Conservation (phyloP, 2,329 filamentous ascomycete species). For the Sclerotinia subarctica region DNA sequence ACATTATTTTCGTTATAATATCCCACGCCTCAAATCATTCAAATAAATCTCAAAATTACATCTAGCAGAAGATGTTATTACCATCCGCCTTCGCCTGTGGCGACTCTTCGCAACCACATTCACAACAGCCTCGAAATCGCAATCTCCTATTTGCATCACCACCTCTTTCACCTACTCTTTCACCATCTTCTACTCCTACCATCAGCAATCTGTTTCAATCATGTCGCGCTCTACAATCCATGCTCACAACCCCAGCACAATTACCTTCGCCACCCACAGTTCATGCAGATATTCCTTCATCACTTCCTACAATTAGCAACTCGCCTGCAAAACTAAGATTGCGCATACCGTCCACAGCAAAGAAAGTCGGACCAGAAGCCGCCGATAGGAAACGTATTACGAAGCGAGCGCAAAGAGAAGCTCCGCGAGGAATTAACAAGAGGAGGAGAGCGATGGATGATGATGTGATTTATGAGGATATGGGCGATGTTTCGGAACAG, state of each 20-base stretch:
- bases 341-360: constrained; percentile 41
- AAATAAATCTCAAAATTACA: background rate
- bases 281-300: constrained; percentile 31
- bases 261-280: constrained; percentile 55
- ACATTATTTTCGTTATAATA: background rate
- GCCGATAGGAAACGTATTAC: constrained; percentile 44
- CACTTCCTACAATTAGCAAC: constrained; percentile 29
- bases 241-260: constrained; percentile 47
- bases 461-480: constrained; percentile 47
- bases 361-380: constrained; percentile 34
- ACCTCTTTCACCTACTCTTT: constrained; percentile 48
- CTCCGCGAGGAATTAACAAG: constrained; percentile 51
- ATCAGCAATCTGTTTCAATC: constrained; percentile 56
- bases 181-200: constrained; percentile 49
- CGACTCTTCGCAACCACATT: constrained; percentile 44
- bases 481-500: constrained; percentile 37
- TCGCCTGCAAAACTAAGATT: constrained; percentile 53
- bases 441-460: constrained; percentile 47
- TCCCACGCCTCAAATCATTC: background rate
- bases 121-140: constrained; percentile 42
- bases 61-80: constrained; percentile 49
- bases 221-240: constrained; percentile 59
- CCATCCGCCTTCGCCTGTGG: constrained; percentile 55
- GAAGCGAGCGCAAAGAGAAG: constrained; percentile 47
- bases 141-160: constrained; percentile 54